These are phyloP conservation scores for Trichophyton benhamiae DNA, from an alignment of 2,329 filamentous ascomycete genomes.

Conservation along the genomic window DNA sequence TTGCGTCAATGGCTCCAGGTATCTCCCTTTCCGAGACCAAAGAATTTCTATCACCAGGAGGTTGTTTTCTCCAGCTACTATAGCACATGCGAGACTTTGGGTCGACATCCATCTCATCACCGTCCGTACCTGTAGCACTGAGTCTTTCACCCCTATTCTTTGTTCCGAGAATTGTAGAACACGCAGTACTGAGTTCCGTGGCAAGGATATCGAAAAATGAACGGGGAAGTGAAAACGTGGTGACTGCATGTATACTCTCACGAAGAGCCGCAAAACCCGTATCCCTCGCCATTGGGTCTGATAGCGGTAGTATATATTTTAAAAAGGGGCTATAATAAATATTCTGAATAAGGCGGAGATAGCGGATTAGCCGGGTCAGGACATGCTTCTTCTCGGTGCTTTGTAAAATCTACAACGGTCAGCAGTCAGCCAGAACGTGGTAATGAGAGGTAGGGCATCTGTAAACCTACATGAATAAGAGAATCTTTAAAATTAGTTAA, in stretches of 20 bases:
- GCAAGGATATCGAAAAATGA: constrained; percentile 34
- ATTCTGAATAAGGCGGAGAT: constrained; percentile 25
- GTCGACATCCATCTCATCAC: constrained; percentile 30
- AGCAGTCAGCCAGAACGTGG: neutral
- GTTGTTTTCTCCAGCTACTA: constrained; percentile 25
- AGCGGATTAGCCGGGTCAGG: constrained; percentile 21
- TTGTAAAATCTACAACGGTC: neutral
- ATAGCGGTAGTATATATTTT: constrained; percentile 23
- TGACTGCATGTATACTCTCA: constrained; percentile 35
- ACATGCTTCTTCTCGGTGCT: neutral
- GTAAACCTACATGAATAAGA: constrained; percentile 23
- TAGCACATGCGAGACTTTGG: constrained; percentile 27
- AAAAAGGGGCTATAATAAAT: constrained; percentile 29
- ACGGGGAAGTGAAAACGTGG: constrained; percentile 36
- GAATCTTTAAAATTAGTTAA: constrained; percentile 25
- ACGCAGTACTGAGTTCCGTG: constrained; percentile 34
- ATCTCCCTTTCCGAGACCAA: constrained; percentile 27
- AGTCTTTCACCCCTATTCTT: constrained; percentile 13
- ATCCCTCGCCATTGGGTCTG: constrained; percentile 19
- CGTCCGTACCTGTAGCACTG: neutral
- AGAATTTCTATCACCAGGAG: constrained; percentile 19
- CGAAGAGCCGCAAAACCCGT: constrained; percentile 27
- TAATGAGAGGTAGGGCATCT: neutral
- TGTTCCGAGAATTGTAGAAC: constrained; percentile 32
- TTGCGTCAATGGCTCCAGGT: constrained; percentile 20